These are phyloP conservation scores for Acorus gramineus DNA, from an alignment of 106 monocot species.

Conservation along the genomic window DNA sequence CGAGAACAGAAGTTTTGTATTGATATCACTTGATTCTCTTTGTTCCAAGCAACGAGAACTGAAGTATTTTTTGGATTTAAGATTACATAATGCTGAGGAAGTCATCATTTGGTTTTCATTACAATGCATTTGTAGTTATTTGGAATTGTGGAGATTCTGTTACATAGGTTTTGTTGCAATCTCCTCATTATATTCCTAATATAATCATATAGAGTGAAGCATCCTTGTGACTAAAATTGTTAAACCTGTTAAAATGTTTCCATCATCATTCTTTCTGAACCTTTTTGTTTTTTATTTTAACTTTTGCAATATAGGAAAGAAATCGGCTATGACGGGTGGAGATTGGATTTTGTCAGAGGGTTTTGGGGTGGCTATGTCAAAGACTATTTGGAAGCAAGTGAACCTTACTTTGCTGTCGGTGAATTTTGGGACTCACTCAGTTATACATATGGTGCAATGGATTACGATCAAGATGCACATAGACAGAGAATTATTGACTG, in stretches of 20 bases:
- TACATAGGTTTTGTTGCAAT: too few species aligned
- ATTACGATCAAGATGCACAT: conserved; percentile 92
- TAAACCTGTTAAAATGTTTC: not conserved
- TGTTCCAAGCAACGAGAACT: too few species aligned
- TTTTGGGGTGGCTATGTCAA: conserved; percentile 99
- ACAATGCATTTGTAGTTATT: too few species aligned
- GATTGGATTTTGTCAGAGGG: conserved; percentile 89
- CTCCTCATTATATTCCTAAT: too few species aligned
- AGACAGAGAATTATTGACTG: conserved; percentile 95
- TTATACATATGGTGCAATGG: conserved; percentile 92
- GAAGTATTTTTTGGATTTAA: too few species aligned
- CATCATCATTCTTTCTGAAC: not conserved
- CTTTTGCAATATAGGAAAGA: conserved; percentile 42
- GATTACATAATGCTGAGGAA: too few species aligned
- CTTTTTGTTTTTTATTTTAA: not conserved
- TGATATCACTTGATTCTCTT: too few species aligned
- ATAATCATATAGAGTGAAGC: too few species aligned
- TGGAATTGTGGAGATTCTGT: too few species aligned
- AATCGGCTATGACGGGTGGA: conserved; percentile 97
- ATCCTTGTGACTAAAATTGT: too few species aligned
- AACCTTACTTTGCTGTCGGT: conserved; percentile 82
- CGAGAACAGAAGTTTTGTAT: too few species aligned
- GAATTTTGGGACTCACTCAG: conserved; percentile 98
- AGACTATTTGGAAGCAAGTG: conserved; percentile 80
- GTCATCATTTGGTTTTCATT: too few species aligned